Conservation (phyloP, 1,284 basidiomycete genomes). For the Fomitopsis betulina region DNA sequence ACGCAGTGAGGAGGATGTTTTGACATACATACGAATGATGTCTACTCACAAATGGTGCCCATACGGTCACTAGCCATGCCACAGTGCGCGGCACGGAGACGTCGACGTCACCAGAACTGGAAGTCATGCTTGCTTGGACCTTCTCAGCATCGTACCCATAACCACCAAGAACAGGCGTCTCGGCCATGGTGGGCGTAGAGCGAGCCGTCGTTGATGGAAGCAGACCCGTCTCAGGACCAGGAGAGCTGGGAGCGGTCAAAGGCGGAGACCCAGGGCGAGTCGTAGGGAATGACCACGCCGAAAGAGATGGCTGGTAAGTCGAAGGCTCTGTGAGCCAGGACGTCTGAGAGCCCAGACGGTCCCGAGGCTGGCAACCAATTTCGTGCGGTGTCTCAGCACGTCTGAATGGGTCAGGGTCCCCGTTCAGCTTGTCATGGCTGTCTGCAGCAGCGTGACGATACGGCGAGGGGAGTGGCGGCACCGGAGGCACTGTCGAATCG, state of each 20-base stretch:
- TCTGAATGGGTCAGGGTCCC: slow-evolving; percentile 60
- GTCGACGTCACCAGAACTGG: slow-evolving; percentile 40
- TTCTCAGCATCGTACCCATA: slow-evolving; percentile 58
- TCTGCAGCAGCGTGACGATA: slow-evolving; percentile 45
- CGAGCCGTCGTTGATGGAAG: slow-evolving; percentile 36
- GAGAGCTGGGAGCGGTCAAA: slow-evolving; percentile 21
- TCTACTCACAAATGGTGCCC: slow-evolving; percentile 52
- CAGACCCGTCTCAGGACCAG: slow-evolving; percentile 39
- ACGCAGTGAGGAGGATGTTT: neutral
- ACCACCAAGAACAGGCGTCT: slow-evolving; percentile 57
- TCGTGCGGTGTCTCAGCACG: slow-evolving; percentile 21
- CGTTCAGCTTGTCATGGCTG: slow-evolving; percentile 30
- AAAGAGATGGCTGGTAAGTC: slow-evolving; percentile 49
- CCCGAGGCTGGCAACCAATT: slow-evolving; percentile 29
- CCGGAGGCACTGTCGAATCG: slow-evolving; percentile 44
- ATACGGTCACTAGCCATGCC: slow-evolving; percentile 60
- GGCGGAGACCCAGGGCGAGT: slow-evolving; percentile 30
- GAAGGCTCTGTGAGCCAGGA: slow-evolving; percentile 68
- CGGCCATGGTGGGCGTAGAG: slow-evolving; percentile 51
- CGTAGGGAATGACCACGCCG: slow-evolving; percentile 64
- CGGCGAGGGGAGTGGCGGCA: slow-evolving; percentile 57
- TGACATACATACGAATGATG: neutral
- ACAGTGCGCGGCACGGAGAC: slow-evolving; percentile 48
- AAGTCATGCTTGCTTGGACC: slow-evolving; percentile 40
- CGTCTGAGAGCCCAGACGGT: slow-evolving; percentile 55